Evolutionary conservation across 2,329 filamentous ascomycete species (phyloP), one percentile per base, ranked within the genome.

Genomic region (Cladosporium sp.): DNA sequence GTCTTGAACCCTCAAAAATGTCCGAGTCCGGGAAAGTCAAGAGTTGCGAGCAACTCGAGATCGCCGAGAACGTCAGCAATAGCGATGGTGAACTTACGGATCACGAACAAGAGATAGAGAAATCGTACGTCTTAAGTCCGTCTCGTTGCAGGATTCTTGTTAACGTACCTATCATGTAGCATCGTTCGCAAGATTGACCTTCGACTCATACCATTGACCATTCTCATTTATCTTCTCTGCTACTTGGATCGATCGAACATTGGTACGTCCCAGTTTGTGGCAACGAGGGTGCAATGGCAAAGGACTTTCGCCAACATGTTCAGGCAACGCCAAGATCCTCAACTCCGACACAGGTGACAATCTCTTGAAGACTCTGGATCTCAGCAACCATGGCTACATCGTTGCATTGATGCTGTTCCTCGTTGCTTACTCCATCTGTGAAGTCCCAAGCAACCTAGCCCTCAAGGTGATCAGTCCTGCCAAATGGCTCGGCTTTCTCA

Each of bases 371-470:
- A 64, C 65, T 28, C 55, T 68, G 9, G 45, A 61, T 6, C 51
- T 68, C 47, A 64, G 60, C 5, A 63, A 62, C 20, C 37, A 60
- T 17, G 78, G 87, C 64, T 88, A 88, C 58, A 75, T 88, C 2
- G 83, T 82, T 0, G 82, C 84, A 0, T 66, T 88, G 36, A 88
- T 84, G 0, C 69, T 87, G 0, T 88, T 86, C 66, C 88, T 88
- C 63, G 73, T 76, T 58, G 59, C 74, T 2, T 76, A 76, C 51
- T 72, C 74, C 2, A 60, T 73, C 3, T 76, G 76, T 51, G 74
- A 77, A 63, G 59, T 66, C 1, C 64, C 64, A 5, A 39, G 39
- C 12, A 66, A 66, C 25, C 39, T 65, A 5, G 22, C 64, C n/a
- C 55, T 66, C 6, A 62, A 64, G 34, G 39, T 57, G 19, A 40